phyloP scores from a whole-genome alignment of 2,329 filamentous ascomycete genomes.

The Cadophora luteo-olivacea region DNA sequence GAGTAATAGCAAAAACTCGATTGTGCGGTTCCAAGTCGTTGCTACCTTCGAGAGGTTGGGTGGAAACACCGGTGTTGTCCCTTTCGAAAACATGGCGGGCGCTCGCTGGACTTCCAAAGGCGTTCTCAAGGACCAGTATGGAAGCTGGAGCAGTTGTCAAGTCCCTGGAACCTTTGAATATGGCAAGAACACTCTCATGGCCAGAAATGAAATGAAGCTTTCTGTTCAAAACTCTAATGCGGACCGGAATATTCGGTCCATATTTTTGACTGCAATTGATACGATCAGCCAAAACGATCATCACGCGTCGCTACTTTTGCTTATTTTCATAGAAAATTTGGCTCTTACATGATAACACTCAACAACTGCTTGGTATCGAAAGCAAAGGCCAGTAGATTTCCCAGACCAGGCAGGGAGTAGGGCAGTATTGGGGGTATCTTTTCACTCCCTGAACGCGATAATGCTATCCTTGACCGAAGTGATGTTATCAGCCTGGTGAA shows the following conservation, averaged over 20 bases:
- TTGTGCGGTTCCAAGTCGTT: constrained; percentile 28
- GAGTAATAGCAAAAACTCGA: constrained; percentile 28
- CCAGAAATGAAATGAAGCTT: constrained; percentile 35
- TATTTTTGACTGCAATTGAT: constrained; percentile 24
- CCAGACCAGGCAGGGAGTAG: constrained; percentile 31
- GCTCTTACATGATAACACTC: constrained; percentile 24
- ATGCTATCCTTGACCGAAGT: constrained; percentile 14
- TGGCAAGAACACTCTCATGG: constrained; percentile 25
- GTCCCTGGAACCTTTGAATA: constrained; percentile 33
- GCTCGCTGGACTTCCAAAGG: constrained; percentile 30
- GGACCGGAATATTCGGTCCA: constrained; percentile 29
- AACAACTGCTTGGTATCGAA: constrained; percentile 30
- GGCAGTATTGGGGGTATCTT: constrained; percentile 33
- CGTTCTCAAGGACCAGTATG: constrained; percentile 28
- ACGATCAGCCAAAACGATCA: background rate
- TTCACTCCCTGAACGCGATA: constrained; percentile 17
- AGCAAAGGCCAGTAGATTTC: constrained; percentile 33
- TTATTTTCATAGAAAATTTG: background rate
- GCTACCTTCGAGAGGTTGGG: constrained; percentile 28
- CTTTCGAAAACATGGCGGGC: constrained; percentile 12
- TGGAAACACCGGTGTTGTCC: constrained; percentile 31
- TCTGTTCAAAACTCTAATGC: constrained; percentile 27
- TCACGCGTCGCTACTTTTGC: no score
- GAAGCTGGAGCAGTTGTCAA: constrained; percentile 27
- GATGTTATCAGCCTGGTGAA: constrained; percentile 22